These are phyloP conservation scores for Citrus maxima DNA, from an alignment of 345 rosid species.

Conservation along the genomic window DNA sequence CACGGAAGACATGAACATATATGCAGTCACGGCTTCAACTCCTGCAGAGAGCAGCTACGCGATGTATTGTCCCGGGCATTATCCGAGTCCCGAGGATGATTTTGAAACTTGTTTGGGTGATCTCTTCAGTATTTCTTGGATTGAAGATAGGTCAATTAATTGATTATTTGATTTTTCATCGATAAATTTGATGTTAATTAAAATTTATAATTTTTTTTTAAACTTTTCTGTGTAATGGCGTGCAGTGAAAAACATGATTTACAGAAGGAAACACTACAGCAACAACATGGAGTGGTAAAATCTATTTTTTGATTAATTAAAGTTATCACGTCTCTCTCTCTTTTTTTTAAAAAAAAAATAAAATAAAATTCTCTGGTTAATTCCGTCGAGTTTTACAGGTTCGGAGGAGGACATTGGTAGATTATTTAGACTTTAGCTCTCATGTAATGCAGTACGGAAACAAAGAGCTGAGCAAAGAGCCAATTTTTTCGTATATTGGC, in stretches of 20 bases:
- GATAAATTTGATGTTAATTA: no score
- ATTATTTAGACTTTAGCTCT: slow-evolving; percentile 19
- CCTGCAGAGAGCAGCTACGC: slow-evolving; percentile 13
- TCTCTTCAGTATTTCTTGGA: slow-evolving; percentile 67
- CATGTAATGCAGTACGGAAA: slow-evolving; percentile 47
- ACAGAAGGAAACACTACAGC: slow-evolving; percentile 45
- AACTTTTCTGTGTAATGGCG: background rate
- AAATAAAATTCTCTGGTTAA: background rate
- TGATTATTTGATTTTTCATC: no score
- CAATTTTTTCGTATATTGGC: slow-evolving; percentile 36
- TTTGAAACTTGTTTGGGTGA: slow-evolving; percentile 61
- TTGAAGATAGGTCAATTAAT: slow-evolving; percentile 60
- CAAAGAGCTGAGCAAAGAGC: no score
- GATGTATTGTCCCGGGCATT: slow-evolving; percentile 36
- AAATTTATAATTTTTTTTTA: no score
- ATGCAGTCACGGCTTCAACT: no score
- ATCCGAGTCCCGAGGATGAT: slow-evolving; percentile 23
- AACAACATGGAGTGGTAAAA: slow-evolving; percentile 45
- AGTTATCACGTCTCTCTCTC: no score
- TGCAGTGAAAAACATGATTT: slow-evolving; percentile 54
- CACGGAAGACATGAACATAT: no score
- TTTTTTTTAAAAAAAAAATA: no score
- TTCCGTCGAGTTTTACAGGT: slow-evolving; percentile 18
- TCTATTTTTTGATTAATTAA: no score
- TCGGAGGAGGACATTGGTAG: slow-evolving; percentile 41